Percentiles rank a stretch among this genome's conserved stretches.
These are phyloP conservation scores for Coprinopsis strossmayeri DNA, from an alignment of 768 basidiomycete genomes.

Conservation along the genomic window DNA sequence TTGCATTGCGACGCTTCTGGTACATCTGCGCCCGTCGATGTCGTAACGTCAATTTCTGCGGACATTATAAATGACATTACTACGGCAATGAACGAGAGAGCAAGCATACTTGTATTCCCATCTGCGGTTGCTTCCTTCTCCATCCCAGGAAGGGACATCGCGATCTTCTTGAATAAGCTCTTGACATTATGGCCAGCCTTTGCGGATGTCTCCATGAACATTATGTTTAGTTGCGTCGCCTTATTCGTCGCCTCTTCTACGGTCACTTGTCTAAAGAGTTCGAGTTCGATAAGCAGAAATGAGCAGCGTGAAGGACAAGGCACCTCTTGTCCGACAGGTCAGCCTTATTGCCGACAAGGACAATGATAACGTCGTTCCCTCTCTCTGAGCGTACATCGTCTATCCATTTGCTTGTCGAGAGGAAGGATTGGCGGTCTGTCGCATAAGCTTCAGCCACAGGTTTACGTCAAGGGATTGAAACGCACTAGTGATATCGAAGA, in stretches of 20 bases:
- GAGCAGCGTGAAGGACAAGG: too few relatives aligned
- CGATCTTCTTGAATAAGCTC: conserved; percentile 98
- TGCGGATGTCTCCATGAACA: conserved; percentile 99
- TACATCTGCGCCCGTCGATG: conserved; percentile 56
- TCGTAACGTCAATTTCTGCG: conserved; percentile 89
- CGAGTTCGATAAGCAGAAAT: too few relatives aligned
- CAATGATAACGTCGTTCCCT: conserved; percentile 97
- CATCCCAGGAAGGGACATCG: conserved; percentile 95
- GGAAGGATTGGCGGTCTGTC: conserved; percentile 92
- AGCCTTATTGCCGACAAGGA: conserved; percentile 97
- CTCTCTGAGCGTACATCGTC: conserved; percentile 97
- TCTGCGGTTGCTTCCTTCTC: conserved; percentile 70
- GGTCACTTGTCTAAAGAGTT: conserved; percentile 84
- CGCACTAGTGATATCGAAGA: conserved; percentile 97
- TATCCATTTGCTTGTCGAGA: conserved; percentile 98
- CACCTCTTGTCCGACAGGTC: conserved; percentile 98
- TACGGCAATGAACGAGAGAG: background rate
- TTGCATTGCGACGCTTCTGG: conserved; percentile 86
- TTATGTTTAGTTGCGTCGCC: conserved; percentile 83
- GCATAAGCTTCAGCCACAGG: conserved; percentile 5
- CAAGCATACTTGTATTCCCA: conserved; percentile 44
- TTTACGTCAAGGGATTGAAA: too few relatives aligned
- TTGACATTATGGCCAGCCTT: conserved; percentile 99
- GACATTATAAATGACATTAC: conserved; percentile 11
- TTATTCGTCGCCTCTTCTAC: conserved; percentile 93